A percentile compares a stretch with the other conserved stretches of the same genome.
These are phyloP conservation scores for Gryganskiella cystojenkinii DNA, from an alignment of 192 early-diverging fungal genomes.

Conservation along the genomic window DNA sequence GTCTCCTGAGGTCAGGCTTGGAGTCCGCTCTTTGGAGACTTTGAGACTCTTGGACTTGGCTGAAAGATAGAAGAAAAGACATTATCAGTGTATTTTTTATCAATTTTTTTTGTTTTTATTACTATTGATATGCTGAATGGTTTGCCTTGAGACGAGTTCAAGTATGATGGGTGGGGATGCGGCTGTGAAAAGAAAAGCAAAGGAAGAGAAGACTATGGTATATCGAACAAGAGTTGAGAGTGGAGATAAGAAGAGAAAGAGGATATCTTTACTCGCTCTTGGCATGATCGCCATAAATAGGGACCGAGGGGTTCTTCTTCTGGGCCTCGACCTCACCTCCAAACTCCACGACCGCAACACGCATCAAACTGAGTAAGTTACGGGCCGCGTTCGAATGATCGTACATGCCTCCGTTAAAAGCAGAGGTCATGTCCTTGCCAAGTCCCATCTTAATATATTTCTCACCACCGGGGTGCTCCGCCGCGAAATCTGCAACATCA, in stretches of 20 bases:
- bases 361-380: slow-evolving; percentile 85
- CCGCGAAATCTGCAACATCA: slow-evolving; percentile 85
- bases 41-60: no score
- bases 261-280: slow-evolving; percentile 28
- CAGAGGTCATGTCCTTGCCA: slow-evolving; percentile 91
- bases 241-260: background rate
- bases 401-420: slow-evolving; percentile 96
- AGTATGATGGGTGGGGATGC: no score
- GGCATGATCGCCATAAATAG: slow-evolving; percentile 36
- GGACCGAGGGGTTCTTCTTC: slow-evolving; percentile 53
- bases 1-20: no score
- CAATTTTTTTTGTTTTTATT: no score
- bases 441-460: slow-evolving; percentile 78
- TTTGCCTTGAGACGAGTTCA: no score
- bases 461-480: slow-evolving; percentile 92
- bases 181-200: no score
- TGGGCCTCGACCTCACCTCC: slow-evolving; percentile 61
- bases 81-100: no score
- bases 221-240: no score
- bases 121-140: no score
- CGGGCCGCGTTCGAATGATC: slow-evolving; percentile 93
- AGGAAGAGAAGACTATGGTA: no score
- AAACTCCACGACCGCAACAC: slow-evolving; percentile 71
- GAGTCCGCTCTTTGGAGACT: no score
- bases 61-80: no score